Evolutionary conservation across 805 yeast species (phyloP), one percentile per base, ranked within the genome.

Genomic region (Yarrowia hollandica): DNA sequence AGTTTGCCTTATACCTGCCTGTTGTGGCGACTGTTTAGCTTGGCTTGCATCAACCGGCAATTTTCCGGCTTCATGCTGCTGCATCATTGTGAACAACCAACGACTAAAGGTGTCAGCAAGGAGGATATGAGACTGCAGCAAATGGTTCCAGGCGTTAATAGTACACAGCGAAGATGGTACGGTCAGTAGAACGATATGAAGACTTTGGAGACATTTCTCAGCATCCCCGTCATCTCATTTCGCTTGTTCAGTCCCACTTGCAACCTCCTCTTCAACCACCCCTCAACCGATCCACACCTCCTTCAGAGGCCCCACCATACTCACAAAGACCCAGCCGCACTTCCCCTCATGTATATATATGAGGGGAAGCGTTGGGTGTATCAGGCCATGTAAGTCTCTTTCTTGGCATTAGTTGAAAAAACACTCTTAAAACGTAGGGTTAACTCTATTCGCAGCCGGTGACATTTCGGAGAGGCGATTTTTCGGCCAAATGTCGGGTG

Each of bases 271-370:
- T n/a, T n/a, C n/a, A n/a, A n/a, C n/a, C n/a, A n/a, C n/a, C n/a
- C n/a, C n/a, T n/a, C n/a, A n/a, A n/a, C n/a, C n/a, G n/a, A n/a
- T n/a, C n/a, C n/a, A n/a, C n/a, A n/a, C n/a, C n/a, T n/a, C n/a
- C n/a, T n/a, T n/a, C 28, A 39, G 6, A 4, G 15, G 19, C 54
- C 54, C 54, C 54, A 44, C 54, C 37, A 22, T 19, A 19, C 54
- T n/a, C n/a, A n/a, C n/a, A n/a, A n/a, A n/a, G n/a, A n/a, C n/a
- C n/a, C n/a, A 44, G 54, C 54, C 54, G 54, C 54, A 44, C 52
- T 44, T 30, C 54, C 37, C 54, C 54, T 30, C 54, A 25, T 30
- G 11, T 30, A 30, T 41, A 39, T 39, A 28, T 28, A 44, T 30
- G 54, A 44, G 54, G 54, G 54, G 54, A 44, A 44, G 11, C 9